Conservation (phyloP, 805 yeast genomes). For the Candida dajiaensis region DNA sequence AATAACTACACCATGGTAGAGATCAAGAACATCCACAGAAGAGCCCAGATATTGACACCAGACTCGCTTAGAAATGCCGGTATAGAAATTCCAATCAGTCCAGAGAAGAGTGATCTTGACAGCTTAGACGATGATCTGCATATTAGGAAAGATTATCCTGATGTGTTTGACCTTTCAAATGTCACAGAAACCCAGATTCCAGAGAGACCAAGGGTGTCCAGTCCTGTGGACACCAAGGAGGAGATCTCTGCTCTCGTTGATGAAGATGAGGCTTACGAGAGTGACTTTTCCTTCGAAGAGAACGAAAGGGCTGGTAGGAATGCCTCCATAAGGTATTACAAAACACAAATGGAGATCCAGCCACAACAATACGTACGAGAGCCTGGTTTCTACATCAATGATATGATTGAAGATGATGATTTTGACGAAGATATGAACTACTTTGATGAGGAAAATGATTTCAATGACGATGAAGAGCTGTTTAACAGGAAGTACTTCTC, state of each 20-base stretch:
- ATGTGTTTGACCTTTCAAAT: background rate
- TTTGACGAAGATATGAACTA: constrained; percentile 37
- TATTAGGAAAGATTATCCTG: background rate
- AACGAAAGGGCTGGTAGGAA: constrained; percentile 43
- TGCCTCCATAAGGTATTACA: constrained; percentile 48
- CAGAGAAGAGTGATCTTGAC: constrained; percentile 1
- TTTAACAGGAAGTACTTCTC: constrained; percentile 22
- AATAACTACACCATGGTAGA: background rate
- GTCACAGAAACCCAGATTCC: background rate
- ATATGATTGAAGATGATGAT: constrained; percentile 34
- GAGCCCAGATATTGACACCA: constrained; percentile 22
- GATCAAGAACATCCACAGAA: constrained; percentile 18
- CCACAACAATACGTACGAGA: constrained; percentile 15
- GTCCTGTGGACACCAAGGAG: background rate
- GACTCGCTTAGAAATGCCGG: constrained; percentile 7
- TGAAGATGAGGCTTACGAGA: constrained; percentile 10
- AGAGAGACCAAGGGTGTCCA: background rate
- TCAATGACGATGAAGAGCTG: constrained; percentile 29
- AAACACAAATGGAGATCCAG: constrained; percentile 22
- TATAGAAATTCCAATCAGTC: background rate
- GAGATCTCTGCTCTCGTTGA: background rate
- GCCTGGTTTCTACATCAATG: constrained; percentile 33
- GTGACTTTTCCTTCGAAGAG: constrained; percentile 46
- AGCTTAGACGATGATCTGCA: background rate
- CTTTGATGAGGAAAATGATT: constrained; percentile 30